Evolutionary conservation across 164 flowering plant genomes (phyloP).

Genomic region (Hamamelis virginiana): DNA sequence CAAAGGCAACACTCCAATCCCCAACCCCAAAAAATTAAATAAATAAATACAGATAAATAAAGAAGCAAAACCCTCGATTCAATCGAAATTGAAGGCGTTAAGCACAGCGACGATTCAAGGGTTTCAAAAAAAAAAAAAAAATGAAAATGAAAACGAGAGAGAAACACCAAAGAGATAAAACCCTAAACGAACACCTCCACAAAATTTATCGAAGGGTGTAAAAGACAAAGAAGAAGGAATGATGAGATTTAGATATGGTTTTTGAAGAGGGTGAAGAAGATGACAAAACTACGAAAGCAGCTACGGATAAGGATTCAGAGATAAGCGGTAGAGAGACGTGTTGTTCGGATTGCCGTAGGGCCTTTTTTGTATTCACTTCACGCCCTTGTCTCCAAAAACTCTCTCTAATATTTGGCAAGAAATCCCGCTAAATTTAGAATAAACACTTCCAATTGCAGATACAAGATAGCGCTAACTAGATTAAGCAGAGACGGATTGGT

Average conservation of each 20-base stretch:
- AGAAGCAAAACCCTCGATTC: slow-evolving; percentile 43
- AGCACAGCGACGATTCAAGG: slow-evolving; percentile 35
- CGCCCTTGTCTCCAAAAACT: not conserved
- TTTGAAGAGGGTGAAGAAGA: slow-evolving; percentile 21
- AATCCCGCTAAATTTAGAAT: too few species aligned
- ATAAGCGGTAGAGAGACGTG: slow-evolving; percentile 38
- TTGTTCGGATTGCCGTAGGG: slow-evolving; percentile 44
- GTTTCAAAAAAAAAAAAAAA: slow-evolving; percentile 13
- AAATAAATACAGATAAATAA: not conserved
- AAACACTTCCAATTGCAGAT: not conserved
- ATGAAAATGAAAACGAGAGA: not conserved
- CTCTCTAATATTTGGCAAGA: not conserved
- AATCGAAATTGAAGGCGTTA: slow-evolving; percentile 30
- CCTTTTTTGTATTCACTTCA: slow-evolving; percentile 18
- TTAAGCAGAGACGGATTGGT: not conserved
- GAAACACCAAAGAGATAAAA: too few species aligned
- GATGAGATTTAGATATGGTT: slow-evolving; percentile 23
- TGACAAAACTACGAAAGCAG: not conserved
- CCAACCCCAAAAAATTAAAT: not conserved
- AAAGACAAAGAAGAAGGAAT: not conserved
- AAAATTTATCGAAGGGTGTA: not conserved
- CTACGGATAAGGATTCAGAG: slow-evolving; percentile 40
- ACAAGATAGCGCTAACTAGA: not conserved
- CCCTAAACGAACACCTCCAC: slow-evolving; percentile 1
- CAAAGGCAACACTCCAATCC: not conserved